A percentile compares a stretch with the other conserved stretches of the same genome.
phyloP scores from a whole-genome alignment of 352 stramenopile genomes.

The Globisporangium viniferum region DNA sequence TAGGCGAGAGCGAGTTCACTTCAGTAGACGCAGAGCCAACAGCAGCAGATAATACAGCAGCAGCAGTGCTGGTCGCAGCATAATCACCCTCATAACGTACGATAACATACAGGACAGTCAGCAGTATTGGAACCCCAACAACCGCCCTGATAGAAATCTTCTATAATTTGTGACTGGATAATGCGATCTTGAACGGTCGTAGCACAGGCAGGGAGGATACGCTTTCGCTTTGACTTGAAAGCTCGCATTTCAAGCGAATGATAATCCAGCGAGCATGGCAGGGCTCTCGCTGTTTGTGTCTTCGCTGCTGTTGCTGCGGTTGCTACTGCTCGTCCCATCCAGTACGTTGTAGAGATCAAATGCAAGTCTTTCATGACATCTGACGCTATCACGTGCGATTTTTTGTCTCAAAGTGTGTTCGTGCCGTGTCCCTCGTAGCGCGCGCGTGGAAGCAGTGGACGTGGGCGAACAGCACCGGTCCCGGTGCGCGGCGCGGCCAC shows the following conservation, averaged over 20 bases:
- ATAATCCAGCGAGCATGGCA: neutral
- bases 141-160: neutral
- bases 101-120: too few relatives aligned
- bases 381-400: neutral
- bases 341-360: neutral
- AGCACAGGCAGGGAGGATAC: neutral
- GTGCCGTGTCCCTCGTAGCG: neutral
- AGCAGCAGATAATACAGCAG: neutral
- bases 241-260: neutral
- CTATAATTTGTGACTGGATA: neutral
- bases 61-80: neutral
- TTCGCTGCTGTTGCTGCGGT: neutral
- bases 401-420: neutral
- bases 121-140: too few relatives aligned
- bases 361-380: neutral
- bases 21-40: neutral
- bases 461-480: conserved; percentile 54
- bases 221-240: neutral
- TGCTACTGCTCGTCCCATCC: neutral
- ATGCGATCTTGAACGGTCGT: neutral
- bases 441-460: conserved; percentile 85
- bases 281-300: neutral
- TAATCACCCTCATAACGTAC: neutral
- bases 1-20: neutral
- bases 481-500: conserved; percentile 77